Percentiles rank a stretch among this genome's conserved stretches.
These are phyloP conservation scores for Phylloporus arenicola DNA, from an alignment of 768 basidiomycete genomes.

Conservation along the genomic window DNA sequence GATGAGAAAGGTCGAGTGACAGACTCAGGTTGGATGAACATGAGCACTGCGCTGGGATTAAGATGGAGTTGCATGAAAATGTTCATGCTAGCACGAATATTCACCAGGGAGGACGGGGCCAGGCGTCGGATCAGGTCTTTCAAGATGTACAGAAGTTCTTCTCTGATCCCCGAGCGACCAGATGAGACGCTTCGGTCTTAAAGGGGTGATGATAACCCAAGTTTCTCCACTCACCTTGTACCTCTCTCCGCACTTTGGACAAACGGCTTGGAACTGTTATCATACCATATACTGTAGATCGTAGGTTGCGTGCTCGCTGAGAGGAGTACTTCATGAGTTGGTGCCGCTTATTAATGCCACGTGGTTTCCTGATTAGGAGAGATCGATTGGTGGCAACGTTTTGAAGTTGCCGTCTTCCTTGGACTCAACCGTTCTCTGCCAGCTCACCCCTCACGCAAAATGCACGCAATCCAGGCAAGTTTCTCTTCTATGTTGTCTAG, in stretches of 20 bases:
- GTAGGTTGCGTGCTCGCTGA: too few species aligned
- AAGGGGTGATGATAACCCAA: not conserved
- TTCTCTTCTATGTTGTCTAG: not conserved
- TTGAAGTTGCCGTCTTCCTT: slow-evolving; percentile 15
- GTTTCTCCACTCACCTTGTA: too few species aligned
- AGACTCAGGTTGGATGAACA: too few species aligned
- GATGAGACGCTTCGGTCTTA: not conserved
- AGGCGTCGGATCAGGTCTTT: not conserved
- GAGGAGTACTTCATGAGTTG: not conserved
- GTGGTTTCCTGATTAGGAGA: slow-evolving; percentile 28
- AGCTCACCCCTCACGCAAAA: slow-evolving; percentile 14
- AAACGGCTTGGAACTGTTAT: not conserved
- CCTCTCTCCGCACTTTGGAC: not conserved
- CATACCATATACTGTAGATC: not conserved
- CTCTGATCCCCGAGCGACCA: not conserved
- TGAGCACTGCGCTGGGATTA: too few species aligned
- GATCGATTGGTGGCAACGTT: slow-evolving; percentile 29
- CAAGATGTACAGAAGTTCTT: not conserved
- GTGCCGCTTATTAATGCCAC: slow-evolving; percentile 7
- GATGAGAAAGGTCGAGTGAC: too few species aligned
- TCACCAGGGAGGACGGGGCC: not conserved
- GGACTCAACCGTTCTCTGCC: slow-evolving; percentile 2
- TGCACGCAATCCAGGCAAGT: slow-evolving; percentile 48
- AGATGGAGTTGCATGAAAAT: too few species aligned
- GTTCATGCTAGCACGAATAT: not conserved